Evolutionary conservation across 1,284 basidiomycete species (phyloP), one percentile per base, ranked within the genome.

Genomic region (Rhodotorula sp.): DNA sequence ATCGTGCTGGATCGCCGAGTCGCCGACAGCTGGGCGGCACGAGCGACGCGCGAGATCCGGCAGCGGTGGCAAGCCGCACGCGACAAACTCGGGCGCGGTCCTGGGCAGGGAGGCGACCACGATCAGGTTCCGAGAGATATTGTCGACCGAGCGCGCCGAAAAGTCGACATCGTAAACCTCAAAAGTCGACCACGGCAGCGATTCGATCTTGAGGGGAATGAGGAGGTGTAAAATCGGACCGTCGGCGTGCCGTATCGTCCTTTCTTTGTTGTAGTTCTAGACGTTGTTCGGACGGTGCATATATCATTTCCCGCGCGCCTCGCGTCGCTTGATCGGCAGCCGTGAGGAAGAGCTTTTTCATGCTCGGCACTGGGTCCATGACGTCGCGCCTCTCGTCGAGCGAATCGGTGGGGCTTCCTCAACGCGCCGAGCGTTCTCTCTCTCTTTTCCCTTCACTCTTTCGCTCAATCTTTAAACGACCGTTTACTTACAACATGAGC

Each of bases 1-100:
- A 64, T 75, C 16, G 45, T 68, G 31, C 64, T 60, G 43, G 73
- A 75, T 43, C 43, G 34, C 3, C 59, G 73, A 8, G 60, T 70
- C 45, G 16, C n/a, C n/a, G 47, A 59, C 21, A 64, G 60, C 43
- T 75, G 70, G 73, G 66, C 70, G 3, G 70, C 65, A 3, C 28
- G 58, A 26, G 68, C 70, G 19, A 56, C 70, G 15, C 50, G 26
- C 14, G 67, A 26, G 43, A 62, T 75, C 15, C 49, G 63, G 23
- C 6, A n/a, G 34, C 47, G 21, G 18, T 72, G 73, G 73, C 52
- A 16, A 5, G 56, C 52, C 8, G 38, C 45, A 3, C 59, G 66
- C 15, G 54, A 58, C 26, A 52, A 62, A 28, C 47, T 28, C 19
- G 47, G 47, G 19, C 28, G 47, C 5, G 47, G 60, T 19, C 18